phyloP scores from a whole-genome alignment of 2,329 filamentous ascomycete genomes.

The Akanthomyces uredinophilus region DNA sequence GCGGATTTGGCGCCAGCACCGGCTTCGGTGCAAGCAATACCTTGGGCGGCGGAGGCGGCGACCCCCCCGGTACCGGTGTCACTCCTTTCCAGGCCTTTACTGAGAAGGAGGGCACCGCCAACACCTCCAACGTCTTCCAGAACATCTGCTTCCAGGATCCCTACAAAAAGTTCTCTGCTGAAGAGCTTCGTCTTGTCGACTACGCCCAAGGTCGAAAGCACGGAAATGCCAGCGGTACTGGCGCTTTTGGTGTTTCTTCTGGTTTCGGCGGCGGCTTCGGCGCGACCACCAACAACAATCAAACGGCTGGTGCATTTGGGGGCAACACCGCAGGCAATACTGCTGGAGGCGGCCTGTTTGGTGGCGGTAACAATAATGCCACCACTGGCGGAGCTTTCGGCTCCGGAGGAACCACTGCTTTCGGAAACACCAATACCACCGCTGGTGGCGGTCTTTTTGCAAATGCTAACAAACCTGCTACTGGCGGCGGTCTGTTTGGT shows the following conservation, averaged over 20 bases:
- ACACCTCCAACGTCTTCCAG: slow-evolving; percentile 62
- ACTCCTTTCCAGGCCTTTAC: slow-evolving; percentile 63
- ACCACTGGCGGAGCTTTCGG: slow-evolving; percentile 21
- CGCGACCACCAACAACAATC: slow-evolving; percentile 31
- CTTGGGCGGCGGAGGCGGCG: slow-evolving; percentile 48
- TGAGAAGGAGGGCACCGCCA: slow-evolving; percentile 66
- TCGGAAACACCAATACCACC: slow-evolving; percentile 30
- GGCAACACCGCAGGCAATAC: slow-evolving; percentile 29
- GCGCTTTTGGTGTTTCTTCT: slow-evolving; percentile 68
- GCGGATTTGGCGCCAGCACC: slow-evolving; percentile 33
- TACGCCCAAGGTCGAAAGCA: slow-evolving; percentile 81
- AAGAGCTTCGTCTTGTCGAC: slow-evolving; percentile 75
- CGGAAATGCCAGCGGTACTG: slow-evolving; percentile 78
- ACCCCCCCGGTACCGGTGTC: slow-evolving; percentile 64
- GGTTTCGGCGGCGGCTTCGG: slow-evolving; percentile 50
- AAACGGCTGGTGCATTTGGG: slow-evolving; percentile 37
- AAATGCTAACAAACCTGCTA: slow-evolving; percentile 21
- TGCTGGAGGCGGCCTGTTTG: slow-evolving; percentile 34
- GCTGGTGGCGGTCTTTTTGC: slow-evolving; percentile 37
- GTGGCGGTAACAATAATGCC: slow-evolving; percentile 27
- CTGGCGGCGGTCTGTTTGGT: slow-evolving; percentile 36
- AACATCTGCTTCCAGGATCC: slow-evolving; percentile 73
- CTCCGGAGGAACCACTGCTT: slow-evolving; percentile 23
- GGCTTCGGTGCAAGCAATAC: slow-evolving; percentile 31
- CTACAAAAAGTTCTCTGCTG: slow-evolving; percentile 88